Evolutionary conservation across 1,284 basidiomycete genomes (phyloP), one percentile per base, ranked within the genome.

Genomic region (Pholiota adiposa): DNA sequence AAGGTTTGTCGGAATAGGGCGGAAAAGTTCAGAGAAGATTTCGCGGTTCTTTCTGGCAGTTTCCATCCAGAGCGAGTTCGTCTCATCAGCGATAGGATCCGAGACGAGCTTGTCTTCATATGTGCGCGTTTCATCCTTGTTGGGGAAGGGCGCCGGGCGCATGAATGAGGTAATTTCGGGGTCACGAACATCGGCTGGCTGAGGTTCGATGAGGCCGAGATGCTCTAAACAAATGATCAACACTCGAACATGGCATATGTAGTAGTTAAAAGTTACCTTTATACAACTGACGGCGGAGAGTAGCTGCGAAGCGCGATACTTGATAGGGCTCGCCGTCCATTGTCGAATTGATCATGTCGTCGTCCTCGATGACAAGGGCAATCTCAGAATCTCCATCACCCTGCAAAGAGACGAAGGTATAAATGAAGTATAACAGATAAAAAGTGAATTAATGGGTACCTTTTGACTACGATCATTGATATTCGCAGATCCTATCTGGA

Each of bases 301-400:
- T 83, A 2, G 92, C 80, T 1, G 94, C 93, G 68, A 94, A 95
- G 33, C 89, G 86, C 33, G 82, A 74, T 0, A 85, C 94, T 71
- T 79, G 75, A 73, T 86, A 90, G 23, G 84, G 80, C 64, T 86
- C 74, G 2, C 93, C 94, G 67, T 94, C 79, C 95, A 97, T 97
- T 3, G 72, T 81, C 7, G 88, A 85, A 54, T 86, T 81, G 54
- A 98, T 81, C 77, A 87, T 79, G 56, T 97, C 93, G 2, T 82
- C 77, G 69, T 98, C 96, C 74, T 97, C 94, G 25, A 97, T 89
- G 16, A 97, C 87, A 5, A 96, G 76, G 1, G 92, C 93, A 65
- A 97, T 97, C 75, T 98, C 96, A 1, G 93, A 95, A 73, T 97
- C 96, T 34, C 94, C 93, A 68, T 96, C 88, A 29, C 96, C 95